Percentiles rank a stretch among this genome's conserved stretches.
Conservation (phyloP, 1,284 basidiomycete genomes). For the Austroboletus novae-zelandiae region DNA sequence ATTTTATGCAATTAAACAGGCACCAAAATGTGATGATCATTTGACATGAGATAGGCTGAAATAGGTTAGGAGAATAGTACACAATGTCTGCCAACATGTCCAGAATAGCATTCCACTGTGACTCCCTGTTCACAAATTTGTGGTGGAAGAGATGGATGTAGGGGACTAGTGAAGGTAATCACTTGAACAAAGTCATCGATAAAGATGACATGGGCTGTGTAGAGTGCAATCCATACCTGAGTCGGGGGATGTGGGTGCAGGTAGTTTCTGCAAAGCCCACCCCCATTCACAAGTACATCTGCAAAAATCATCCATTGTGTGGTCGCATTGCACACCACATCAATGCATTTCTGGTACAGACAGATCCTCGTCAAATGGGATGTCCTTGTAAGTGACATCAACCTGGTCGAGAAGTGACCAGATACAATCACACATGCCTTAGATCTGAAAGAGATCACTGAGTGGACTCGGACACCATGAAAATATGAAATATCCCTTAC, state of each 20-base stretch:
- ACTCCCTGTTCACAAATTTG: slow-evolving; percentile 15
- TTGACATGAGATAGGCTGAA: slow-evolving; percentile 11
- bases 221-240: slow-evolving; percentile 24
- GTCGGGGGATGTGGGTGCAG: not conserved
- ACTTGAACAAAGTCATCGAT: slow-evolving; percentile 25
- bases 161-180: slow-evolving; percentile 14
- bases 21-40: slow-evolving; percentile 29
- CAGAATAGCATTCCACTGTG: slow-evolving; percentile 22
- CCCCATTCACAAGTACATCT: not conserved
- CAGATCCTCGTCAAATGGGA: too few species aligned
- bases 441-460: too few species aligned
- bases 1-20: slow-evolving; percentile 26
- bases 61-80: slow-evolving; percentile 12
- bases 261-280: slow-evolving; percentile 6
- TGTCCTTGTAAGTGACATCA: too few species aligned
- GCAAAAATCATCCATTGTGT: not conserved
- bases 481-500: too few species aligned
- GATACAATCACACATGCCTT: too few species aligned
- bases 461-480: too few species aligned
- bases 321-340: slow-evolving; percentile 1
- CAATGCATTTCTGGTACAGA: too few species aligned
- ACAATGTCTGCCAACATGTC: slow-evolving; percentile 30
- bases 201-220: slow-evolving; percentile 19
- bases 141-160: slow-evolving; percentile 24
- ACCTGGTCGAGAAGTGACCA: too few species aligned